phyloP scores from a whole-genome alignment of 2,329 filamentous ascomycete species.

The Didymella glomerata region DNA sequence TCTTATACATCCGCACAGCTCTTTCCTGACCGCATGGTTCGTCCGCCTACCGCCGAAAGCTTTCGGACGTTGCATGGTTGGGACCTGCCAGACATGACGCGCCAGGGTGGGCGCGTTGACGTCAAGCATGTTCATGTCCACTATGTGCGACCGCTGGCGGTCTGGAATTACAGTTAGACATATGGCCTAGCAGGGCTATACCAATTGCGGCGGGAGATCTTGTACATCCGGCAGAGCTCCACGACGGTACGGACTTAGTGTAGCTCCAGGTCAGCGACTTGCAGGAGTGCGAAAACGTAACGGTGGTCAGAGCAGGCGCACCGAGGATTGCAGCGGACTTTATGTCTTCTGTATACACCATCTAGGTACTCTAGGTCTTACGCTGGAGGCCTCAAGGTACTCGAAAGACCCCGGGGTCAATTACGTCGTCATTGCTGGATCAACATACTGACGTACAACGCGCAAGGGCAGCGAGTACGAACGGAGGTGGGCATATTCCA shows the following conservation, averaged over 20 bases:
- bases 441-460: slow-evolving; percentile 2
- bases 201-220: not conserved
- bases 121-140: slow-evolving; percentile 8
- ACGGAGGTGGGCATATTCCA: not conserved
- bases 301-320: not conserved
- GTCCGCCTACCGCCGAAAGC: slow-evolving; percentile 8
- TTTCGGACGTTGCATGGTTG: slow-evolving; percentile 7
- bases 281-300: not conserved
- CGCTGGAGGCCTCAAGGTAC: not conserved
- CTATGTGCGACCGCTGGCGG: not conserved
- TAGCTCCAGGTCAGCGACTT: slow-evolving; percentile 14
- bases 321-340: not conserved
- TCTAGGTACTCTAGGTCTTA: slow-evolving; percentile 15
- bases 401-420: not conserved
- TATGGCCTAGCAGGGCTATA: slow-evolving; percentile 1
- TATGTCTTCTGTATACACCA: slow-evolving; percentile 10
- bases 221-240: not conserved
- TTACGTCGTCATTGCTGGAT: slow-evolving; percentile 8
- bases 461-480: not conserved
- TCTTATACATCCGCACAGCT: slow-evolving; percentile 6
- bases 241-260: slow-evolving; percentile 1
- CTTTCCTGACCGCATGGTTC: not conserved
- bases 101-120: slow-evolving; percentile 10
- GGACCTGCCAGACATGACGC: slow-evolving; percentile 5
- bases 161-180: slow-evolving; percentile 15